These are phyloP conservation scores for Gamsiella multidivaricata DNA, from an alignment of 192 early-diverging fungal genomes.

Conservation along the genomic window DNA sequence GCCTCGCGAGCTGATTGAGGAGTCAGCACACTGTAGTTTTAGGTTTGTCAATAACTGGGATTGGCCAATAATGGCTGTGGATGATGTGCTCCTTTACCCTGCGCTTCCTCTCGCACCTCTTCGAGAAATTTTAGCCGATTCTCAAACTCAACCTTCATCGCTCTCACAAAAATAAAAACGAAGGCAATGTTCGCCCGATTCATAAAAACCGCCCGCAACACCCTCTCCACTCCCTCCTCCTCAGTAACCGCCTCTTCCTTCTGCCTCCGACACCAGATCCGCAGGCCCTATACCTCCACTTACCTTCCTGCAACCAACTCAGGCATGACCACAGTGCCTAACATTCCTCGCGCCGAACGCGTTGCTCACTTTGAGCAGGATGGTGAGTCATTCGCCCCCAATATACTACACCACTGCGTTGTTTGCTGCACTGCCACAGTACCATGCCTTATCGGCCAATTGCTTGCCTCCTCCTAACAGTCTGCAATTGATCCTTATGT, in stretches of 20 bases:
- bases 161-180: neutral
- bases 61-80: neutral
- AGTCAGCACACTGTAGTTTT: no score
- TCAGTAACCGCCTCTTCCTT: no score
- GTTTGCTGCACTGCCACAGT: no score
- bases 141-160: neutral
- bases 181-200: slow-evolving; percentile 34
- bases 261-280: neutral
- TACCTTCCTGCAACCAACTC: neutral
- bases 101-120: no score
- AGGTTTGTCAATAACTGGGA: no score
- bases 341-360: slow-evolving; percentile 50
- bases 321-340: slow-evolving; percentile 19
- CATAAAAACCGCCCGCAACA: slow-evolving; percentile 10
- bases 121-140: no score
- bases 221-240: slow-evolving; percentile 12
- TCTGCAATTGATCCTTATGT: no score
- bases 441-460: no score
- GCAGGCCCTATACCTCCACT: neutral
- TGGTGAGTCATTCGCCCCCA: slow-evolving; percentile 50
- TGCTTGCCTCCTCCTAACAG: no score
- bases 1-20: no score
- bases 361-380: slow-evolving; percentile 68
- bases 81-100: slow-evolving; percentile 5
- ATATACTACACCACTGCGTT: no score